Evolutionary conservation across 208 protist genomes (phyloP), one percentile per base, ranked within the genome.

Genomic region (Trypanosoma boissoni): DNA sequence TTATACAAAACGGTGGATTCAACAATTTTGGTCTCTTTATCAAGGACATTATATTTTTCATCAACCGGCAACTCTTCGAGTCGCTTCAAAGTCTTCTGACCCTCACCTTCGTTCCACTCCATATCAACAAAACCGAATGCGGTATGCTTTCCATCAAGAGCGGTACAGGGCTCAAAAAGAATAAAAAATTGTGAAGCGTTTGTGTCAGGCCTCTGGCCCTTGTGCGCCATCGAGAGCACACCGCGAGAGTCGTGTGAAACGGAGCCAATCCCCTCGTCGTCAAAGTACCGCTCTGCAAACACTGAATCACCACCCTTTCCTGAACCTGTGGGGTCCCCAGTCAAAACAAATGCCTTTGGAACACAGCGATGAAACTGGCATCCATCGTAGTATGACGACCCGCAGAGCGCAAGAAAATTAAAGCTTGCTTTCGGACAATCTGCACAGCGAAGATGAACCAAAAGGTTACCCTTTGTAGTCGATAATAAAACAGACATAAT

Each of bases 361-460:
- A 98, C 96, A 32, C 95, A 74, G 0, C 97, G 77, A 76, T 99
- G 97, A 73, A 99, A 99, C 34, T 71, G 63, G 51, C 92, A 74
- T 54, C 78, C 79, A 60, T 98, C 83, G 72, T 99, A 99, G 75
- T 98, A 98, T 3, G 76, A 80, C 36, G 92, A 92, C 8, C 80
- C 78, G 32, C 88, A 91, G 39, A 99, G 89, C 8, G 88, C 93
- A 1, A 96, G 67, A 69, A 99, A 99, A 86, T 99, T 99, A 79
- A 98, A 88, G 77, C 80, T 45, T 64, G 98, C 78, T 29, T 74
- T 80, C 58, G 97, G 71, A 80, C 84, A 92, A n/a, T 81, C 67
- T 20, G 64, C 60, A 59, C 65, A 90, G 45, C 78, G 68, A 21
- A 94, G 76, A n/a, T 77, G 46, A 28, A 94, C 62, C 2, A 82